Conservation (phyloP, 2,329 filamentous ascomycete species). For the Drechslerella coelobrocha region DNA sequence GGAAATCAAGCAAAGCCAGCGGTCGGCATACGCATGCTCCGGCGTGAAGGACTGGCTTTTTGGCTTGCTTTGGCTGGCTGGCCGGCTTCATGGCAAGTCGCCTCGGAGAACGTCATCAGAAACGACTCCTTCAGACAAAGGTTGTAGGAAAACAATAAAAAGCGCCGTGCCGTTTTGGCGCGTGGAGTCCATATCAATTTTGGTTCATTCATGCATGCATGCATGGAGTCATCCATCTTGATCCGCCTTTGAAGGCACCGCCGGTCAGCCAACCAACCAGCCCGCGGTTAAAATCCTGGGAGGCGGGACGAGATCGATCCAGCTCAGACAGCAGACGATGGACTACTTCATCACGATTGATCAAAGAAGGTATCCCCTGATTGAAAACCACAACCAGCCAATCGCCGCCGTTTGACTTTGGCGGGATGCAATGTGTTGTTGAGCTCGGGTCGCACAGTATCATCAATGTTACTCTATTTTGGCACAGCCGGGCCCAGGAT, state of each 20-base stretch:
- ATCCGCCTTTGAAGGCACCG: constrained; percentile 51
- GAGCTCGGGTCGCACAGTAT: too few relatives aligned
- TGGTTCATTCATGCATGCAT: constrained; percentile 21
- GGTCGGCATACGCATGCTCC: neutral
- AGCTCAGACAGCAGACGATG: neutral
- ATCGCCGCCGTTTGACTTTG: too few relatives aligned
- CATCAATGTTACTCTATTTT: too few relatives aligned
- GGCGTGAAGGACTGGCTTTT: neutral
- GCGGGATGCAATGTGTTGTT: too few relatives aligned
- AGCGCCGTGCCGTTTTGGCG: neutral
- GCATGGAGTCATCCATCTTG: constrained; percentile 46
- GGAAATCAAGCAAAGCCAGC: neutral
- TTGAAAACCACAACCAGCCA: too few relatives aligned
- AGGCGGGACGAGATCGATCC: neutral
- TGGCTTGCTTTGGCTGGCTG: neutral
- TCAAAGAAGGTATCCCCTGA: too few relatives aligned
- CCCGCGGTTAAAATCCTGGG: neutral
- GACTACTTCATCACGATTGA: too few relatives aligned
- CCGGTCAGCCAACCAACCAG: constrained; percentile 57
- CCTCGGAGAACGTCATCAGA: neutral
- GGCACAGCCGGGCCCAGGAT: too few relatives aligned
- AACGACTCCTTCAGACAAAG: too few relatives aligned
- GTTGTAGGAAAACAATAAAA: neutral
- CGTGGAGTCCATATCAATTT: constrained; percentile 9
- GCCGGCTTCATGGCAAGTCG: neutral